Evolutionary conservation across 495 filamentous ascomycete genomes (phyloP), one percentile per base, ranked within the genome.

Genomic region (Parathielavia hyrcaniae): DNA sequence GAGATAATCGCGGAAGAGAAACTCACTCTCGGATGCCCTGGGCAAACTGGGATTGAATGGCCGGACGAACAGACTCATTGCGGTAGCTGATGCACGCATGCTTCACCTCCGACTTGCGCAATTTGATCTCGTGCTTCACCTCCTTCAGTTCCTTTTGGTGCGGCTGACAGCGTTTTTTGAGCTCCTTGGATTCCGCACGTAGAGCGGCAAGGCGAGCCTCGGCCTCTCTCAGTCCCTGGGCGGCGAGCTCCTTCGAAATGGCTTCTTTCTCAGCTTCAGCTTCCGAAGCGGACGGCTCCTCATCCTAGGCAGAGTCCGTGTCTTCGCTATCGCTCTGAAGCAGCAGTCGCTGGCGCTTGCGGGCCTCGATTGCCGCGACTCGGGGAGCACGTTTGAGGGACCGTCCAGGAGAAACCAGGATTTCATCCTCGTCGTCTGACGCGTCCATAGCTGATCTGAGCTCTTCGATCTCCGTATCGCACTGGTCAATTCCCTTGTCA

Each of bases 41-140:
- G 8, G 79, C 79, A 62, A 83, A 87, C 49, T 86, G 81, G 7
- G 69, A 63, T 61, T 78, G 77, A 14, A 86, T 82, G 0, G 73
- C 73, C 1, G 60, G 61, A 40, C 76, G 74, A 0, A 80, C 78
- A 49, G 79, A 82, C 0, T 73, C 50, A 50, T 86, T 86, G 12
- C 83, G 72, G 34, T 71, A 79, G 16, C 71, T 63, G 38, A 86
- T 81, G 52, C 82, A 85, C 10, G 66, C 60, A 11, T 68, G 68
- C 10, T 58, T 63, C 7, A 48, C 62, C 52, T 74, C 60, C 20
- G 59, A 54, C 48, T 72, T 61, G 12, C 79, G 61, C 2, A 64
- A 63, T 14, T 59, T 70, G 13, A 69, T 62, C 17, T 68, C 61
- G 8, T 61, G 61, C 32, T 74, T 58, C 0, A 54, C 6, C 2